Base-by-base conservation (phyloP, 176 grass and related monocot genomes). In the Avena insularis region DNA sequence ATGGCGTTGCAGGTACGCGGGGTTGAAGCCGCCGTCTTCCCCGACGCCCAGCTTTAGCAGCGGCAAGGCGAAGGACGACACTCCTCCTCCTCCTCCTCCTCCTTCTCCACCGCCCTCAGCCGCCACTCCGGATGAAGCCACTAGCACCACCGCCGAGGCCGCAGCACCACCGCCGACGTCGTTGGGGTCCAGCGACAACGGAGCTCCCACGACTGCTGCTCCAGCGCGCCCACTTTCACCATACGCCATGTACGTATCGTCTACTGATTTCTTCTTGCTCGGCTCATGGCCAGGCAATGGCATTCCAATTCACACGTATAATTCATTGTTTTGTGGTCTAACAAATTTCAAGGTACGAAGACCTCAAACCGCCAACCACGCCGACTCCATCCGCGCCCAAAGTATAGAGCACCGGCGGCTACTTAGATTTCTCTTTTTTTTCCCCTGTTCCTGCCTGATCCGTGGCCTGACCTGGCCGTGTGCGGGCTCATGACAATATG, bases 361-460 rank as follows among this genome's bases (percentile, higher is more conserved):
- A 88, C 4, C 63, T 88, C 16, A 88, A 88, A 64, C 86, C 86
- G 21, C 86, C 86, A 21, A 78, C 49, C 61, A 83, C 86, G 17
- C 61, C 86, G 12, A 78, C 80, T 27, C 86, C 86, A 36, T 88
- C 79, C 46, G 17, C 62, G 2, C 86, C 80, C 12, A 60, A 78
- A 69, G 27, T 23, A 59, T 88, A 87, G 59, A 45, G 7, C 23
- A 13, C 48, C 14, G 73, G 72, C 73, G 47, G 23, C 49, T 48
- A 16, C 35, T 61, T 14, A 5, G 20, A 63, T 27, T 80, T 63
- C n/a, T 15, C 4, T 6, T 20, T 38, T 8, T 15, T 79, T 73
- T 45, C 23, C 19, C 9, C 51, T 9, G 6, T 45, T 78, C 29
- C 51, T 36, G 75, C 31, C 29, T 16, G 15, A 77, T 38, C 31